A percentile compares a stretch with the other conserved stretches of the same genome.
These are phyloP conservation scores for Chaetoscypha palmicola DNA, from an alignment of 2,329 filamentous ascomycete species.

Conservation along the genomic window DNA sequence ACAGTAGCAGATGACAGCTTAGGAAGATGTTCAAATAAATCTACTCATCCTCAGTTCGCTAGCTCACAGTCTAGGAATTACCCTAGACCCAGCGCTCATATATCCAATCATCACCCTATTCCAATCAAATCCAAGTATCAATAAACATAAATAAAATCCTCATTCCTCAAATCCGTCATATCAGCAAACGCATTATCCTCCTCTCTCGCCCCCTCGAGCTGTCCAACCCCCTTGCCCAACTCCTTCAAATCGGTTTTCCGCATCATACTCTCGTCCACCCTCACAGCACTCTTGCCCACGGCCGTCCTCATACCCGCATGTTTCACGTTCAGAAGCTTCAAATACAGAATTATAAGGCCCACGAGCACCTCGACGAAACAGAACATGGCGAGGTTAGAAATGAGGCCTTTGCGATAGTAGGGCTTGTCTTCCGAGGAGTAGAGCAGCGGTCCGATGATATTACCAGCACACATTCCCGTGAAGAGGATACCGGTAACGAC, in stretches of 20 bases:
- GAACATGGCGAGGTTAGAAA: conserved; percentile 10
- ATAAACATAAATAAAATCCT: conserved; percentile 54
- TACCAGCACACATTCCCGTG: conserved; percentile 57
- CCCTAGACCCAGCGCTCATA: no score
- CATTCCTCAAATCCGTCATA: conserved; percentile 52
- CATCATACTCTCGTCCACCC: conserved; percentile 54
- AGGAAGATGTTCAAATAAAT: no score
- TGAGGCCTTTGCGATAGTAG: conserved; percentile 35
- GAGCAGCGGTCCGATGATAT: conserved; percentile 57
- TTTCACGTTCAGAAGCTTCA: conserved; percentile 45
- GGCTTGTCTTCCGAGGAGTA: conserved; percentile 56
- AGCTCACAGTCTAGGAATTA: no score
- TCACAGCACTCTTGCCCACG: conserved; percentile 50
- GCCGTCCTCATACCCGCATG: conserved; percentile 48
- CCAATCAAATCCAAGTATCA: no score
- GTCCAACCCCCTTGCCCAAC: conserved; percentile 2
- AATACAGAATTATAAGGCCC: conserved; percentile 36
- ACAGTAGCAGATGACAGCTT: no score
- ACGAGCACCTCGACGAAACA: conserved; percentile 35
- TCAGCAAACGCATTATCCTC: conserved; percentile 49
- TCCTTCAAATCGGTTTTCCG: conserved; percentile 18
- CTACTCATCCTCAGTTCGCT: no score
- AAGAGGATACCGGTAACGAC: conserved; percentile 58
- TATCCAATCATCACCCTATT: no score
- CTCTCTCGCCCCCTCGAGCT: not conserved